Base-by-base conservation (phyloP, 306 rosid genomes). In the Trifolium subterraneum region DNA sequence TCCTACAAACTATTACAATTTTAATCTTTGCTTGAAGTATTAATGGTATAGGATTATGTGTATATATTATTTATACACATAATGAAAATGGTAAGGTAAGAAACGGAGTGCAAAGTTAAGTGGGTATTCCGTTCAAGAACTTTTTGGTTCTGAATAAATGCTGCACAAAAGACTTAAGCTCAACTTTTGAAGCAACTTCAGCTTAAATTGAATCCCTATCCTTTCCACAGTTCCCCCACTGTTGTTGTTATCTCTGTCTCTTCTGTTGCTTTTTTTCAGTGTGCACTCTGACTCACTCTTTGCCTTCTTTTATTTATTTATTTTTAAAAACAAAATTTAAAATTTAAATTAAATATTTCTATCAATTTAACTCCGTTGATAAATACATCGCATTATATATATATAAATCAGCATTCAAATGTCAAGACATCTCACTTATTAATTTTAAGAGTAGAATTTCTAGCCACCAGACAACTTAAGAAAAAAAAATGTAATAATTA, bases 201-300 rank as follows among this genome's bases (percentile, higher is more conserved):
- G 41, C 61, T 64, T 62, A n/a, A n/a, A n/a, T 16, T 18, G 5
- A 50, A 44, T 7, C 64, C 58, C 55, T 71, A 75, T 76, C 79
- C 70, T 22, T 36, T 55, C 27, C 16, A 54, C 56, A 50, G 13
- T 52, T 31, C 18, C 45, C 15, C 38, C 29, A 19, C 4, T 78
- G 14, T 41, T 44, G 16, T 4, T 44, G 50, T 44, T 18, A 51
- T 59, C 79, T 68, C 78, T 64, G 19, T 25, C 69, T 62, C 8
- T 61, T 20, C 12, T 44, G 50, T 63, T 71, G 61, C 68, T 47
- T 82, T 73, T 10, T 75, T 10, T 62, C 67, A 60, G 80, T 61
- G 74, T 83, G 82, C 79, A 23, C 6, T 77, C 81, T 80, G 86
- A 86, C 83, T 78, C 84, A 75, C 68, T 67, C 77, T 59, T 61